These are phyloP conservation scores for Phtheirospermum japonicum DNA, from an alignment of 257 asterid genomes.

Conservation along the genomic window DNA sequence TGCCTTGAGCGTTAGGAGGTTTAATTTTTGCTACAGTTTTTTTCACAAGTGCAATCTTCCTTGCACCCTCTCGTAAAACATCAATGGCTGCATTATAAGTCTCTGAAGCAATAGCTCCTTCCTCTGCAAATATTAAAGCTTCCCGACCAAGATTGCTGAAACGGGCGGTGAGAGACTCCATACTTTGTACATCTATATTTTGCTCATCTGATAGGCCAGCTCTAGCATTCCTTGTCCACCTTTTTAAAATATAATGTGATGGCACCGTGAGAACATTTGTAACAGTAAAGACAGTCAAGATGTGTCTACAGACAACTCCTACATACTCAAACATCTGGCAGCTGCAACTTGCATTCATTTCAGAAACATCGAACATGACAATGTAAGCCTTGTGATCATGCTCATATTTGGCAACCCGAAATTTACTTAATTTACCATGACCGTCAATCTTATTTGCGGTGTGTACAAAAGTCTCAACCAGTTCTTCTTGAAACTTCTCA, in stretches of 20 bases:
- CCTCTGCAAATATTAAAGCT: conserved; percentile 64
- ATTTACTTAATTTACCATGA: conserved; percentile 53
- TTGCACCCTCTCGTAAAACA: conserved; percentile 55
- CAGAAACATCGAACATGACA: conserved; percentile 48
- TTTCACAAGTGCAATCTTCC: conserved; percentile 51
- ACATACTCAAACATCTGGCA: conserved; percentile 83
- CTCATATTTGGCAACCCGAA: conserved; percentile 80
- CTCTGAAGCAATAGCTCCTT: conserved; percentile 59
- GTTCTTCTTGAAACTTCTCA: conserved; percentile 75
- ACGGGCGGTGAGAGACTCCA: conserved; percentile 53
- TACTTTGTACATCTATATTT: conserved; percentile 31
- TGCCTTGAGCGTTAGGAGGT: conserved; percentile 44
- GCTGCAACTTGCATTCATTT: conserved; percentile 73
- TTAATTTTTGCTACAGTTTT: conserved; percentile 41
- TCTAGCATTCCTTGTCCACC: conserved; percentile 73
- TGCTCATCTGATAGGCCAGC: conserved; percentile 41
- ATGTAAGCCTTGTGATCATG: conserved; percentile 68
- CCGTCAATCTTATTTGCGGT: conserved; percentile 75
- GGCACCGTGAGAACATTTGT: conserved; percentile 74
- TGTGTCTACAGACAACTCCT: conserved; percentile 72
- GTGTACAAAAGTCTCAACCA: conserved; percentile 81
- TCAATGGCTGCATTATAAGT: conserved; percentile 59
- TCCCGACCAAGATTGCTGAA: conserved; percentile 61
- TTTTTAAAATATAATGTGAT: conserved; percentile 59
- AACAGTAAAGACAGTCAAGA: conserved; percentile 75